Evolutionary conservation across 306 rosid species (phyloP), one percentile per base, ranked within the genome.

Genomic region (Elaeagnus macrophylla): DNA sequence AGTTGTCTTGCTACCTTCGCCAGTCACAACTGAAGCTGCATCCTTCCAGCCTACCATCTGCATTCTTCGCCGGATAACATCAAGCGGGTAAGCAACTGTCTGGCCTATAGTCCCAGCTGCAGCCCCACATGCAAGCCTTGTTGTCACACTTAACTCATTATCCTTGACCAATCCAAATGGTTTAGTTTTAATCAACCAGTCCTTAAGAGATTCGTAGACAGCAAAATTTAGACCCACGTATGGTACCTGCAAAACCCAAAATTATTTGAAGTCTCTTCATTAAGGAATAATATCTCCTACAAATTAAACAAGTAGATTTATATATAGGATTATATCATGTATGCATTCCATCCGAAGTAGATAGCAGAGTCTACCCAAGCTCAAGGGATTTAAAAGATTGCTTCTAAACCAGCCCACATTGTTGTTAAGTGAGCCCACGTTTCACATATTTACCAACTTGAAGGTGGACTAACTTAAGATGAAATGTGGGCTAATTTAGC

Each of bases 31-130:
- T 0, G 78, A 64, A 8, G 69, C 66, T 32, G 77, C 81, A 55
- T 63, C 20, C 54, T 76, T 71, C 82, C 82, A 77, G 38, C 78
- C 82, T 38, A 60, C 82, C 78, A 77, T 77, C 69, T 72, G 82
- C 82, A 77, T 77, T 65, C 82, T 68, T 46, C 82, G 68, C 53
- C 82, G 69, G 51, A 77, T 61, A 11, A 77, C 82, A 61, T 72
- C 82, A n/a, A 72, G 82, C 19, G 81, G 77, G 64, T 77, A 77
- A 51, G 82, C 78, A 37, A 77, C 61, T 2, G 81, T 77, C 75
- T 77, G 81, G 51, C 82, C 82, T 37, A 77, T 64, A 37, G 82
- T 77, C 58, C 82, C 82, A 61, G 82, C 82, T 11, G 78, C 82
- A 1, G 78, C 78, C 48, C 82, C 82, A 65, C 82, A 72, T 15